A percentile compares a stretch with the other conserved stretches of the same genome.
These are phyloP conservation scores for Theobroma grandiflorum DNA, from an alignment of 441 rosid genomes.

Conservation along the genomic window DNA sequence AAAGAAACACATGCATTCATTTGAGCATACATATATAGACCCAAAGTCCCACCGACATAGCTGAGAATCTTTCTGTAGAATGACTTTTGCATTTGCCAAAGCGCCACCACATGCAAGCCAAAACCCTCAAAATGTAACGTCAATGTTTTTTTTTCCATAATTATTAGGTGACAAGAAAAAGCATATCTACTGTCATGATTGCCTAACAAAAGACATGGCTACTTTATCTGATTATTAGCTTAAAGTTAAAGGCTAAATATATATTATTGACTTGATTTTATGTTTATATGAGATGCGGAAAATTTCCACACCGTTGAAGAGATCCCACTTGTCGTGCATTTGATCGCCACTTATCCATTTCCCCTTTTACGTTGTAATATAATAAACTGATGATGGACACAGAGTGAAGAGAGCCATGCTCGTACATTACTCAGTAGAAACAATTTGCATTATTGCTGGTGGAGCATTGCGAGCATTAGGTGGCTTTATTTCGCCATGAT, in stretches of 20 bases:
- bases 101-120: neutral
- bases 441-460: neutral
- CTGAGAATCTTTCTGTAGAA: neutral
- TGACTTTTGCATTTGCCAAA: neutral
- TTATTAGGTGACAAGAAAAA: neutral
- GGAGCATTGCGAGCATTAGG: neutral
- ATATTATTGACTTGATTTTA: neutral
- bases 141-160: neutral
- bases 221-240: neutral
- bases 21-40: too few species aligned
- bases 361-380: neutral
- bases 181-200: neutral
- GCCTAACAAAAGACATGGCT: neutral
- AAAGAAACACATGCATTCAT: too few species aligned
- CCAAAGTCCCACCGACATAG: too few species aligned
- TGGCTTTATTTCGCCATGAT: neutral
- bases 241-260: too few species aligned
- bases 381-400: neutral
- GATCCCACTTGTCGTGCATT: neutral
- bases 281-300: neutral
- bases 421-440: neutral
- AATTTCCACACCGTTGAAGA: neutral
- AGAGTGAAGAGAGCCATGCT: neutral
- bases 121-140: neutral
- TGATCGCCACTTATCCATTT: neutral